These are phyloP conservation scores for Penstemon newberryi DNA, from an alignment of 257 asterid genomes.

Conservation along the genomic window DNA sequence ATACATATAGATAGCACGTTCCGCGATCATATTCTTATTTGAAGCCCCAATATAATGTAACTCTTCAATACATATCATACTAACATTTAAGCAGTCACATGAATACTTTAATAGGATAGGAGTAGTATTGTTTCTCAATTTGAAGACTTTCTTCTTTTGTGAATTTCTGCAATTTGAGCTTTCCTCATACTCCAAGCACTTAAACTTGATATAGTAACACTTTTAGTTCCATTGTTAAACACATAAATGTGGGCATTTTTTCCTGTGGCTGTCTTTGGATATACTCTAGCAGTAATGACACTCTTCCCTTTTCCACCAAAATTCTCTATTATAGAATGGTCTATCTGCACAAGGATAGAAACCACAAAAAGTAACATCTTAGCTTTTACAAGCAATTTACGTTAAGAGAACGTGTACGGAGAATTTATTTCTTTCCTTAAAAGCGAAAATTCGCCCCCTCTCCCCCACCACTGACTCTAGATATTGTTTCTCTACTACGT, in stretches of 20 bases:
- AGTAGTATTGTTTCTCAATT: background rate
- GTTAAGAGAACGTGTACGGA: no score
- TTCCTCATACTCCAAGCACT: constrained; percentile 44
- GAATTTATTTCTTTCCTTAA: no score
- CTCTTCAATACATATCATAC: no score
- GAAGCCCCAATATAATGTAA: no score
- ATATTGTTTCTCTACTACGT: no score
- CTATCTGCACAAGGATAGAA: constrained; percentile 33
- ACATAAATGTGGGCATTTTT: constrained; percentile 33
- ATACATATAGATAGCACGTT: no score
- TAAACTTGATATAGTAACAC: constrained; percentile 31
- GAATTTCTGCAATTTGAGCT: constrained; percentile 32
- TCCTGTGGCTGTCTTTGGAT: constrained; percentile 36
- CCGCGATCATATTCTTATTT: no score
- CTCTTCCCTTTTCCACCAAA: constrained; percentile 48
- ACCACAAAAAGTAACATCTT: background rate
- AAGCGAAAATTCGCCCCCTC: no score
- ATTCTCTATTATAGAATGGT: constrained; percentile 42
- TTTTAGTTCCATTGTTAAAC: constrained; percentile 36
- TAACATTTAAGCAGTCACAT: no score
- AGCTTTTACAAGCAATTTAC: background rate
- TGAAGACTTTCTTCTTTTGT: constrained; percentile 27
- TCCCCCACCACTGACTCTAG: no score
- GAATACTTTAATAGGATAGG: no score
- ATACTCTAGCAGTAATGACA: constrained; percentile 40